Percentiles rank a stretch among this genome's conserved stretches.
Conservation (phyloP, 306 rosid genomes). For the Rubus parviflorus region DNA sequence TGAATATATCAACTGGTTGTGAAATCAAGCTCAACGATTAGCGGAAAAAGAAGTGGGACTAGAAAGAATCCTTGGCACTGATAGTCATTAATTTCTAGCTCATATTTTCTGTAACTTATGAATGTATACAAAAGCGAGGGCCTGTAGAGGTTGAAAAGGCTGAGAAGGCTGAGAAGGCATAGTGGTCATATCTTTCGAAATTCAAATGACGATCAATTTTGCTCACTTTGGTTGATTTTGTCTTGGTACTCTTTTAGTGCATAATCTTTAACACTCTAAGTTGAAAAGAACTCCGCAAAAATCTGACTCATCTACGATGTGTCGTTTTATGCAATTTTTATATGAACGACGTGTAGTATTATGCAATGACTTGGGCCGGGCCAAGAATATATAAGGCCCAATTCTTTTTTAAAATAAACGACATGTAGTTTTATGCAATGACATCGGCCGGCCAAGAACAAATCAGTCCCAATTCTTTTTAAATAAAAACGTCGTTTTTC, state of each 20-base stretch:
- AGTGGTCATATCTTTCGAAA: conserved; percentile 30
- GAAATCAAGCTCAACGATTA: conserved; percentile 52
- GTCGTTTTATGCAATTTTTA: too few species aligned
- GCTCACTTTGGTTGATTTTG: conserved; percentile 20
- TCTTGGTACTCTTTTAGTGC: conserved; percentile 2
- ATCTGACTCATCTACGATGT: too few species aligned
- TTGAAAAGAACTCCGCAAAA: not conserved
- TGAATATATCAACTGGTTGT: not conserved
- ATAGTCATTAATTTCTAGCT: conserved; percentile 25
- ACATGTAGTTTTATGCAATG: too few species aligned
- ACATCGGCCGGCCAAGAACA: too few species aligned
- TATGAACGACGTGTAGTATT: too few species aligned
- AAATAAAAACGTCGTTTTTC: too few species aligned
- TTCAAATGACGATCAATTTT: conserved; percentile 38
- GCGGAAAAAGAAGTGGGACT: conserved; percentile 44
- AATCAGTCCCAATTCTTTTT: too few species aligned
- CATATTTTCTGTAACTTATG: conserved; percentile 21
- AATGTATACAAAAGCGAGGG: conserved; percentile 16
- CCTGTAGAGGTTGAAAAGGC: conserved; percentile 21
- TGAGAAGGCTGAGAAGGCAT: conserved; percentile 24
- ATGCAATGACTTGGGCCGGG: too few species aligned
- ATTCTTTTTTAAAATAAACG: too few species aligned
- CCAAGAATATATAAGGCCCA: too few species aligned
- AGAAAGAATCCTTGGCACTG: conserved; percentile 70
- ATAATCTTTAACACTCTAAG: not conserved